A percentile compares a stretch with the other conserved stretches of the same genome.
Conservation (phyloP, 2,329 filamentous ascomycete species). For the Colletotrichum sp. region DNA sequence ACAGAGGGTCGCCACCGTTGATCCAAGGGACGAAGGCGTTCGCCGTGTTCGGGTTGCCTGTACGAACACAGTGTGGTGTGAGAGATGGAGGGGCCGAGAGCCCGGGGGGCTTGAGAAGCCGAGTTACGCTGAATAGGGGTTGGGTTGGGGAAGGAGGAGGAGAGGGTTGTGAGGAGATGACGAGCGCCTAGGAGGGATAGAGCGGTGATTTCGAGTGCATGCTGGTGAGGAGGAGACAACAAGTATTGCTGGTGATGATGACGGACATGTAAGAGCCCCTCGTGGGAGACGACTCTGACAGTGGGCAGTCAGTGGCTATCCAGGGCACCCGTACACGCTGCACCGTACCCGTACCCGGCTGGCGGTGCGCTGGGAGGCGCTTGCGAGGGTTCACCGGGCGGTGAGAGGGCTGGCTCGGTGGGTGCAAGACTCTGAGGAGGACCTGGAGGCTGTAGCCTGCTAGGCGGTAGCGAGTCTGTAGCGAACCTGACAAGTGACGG, state of each 20-base stretch:
- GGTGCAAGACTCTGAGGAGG: not conserved
- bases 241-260: conserved; percentile 7
- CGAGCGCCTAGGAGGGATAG: conserved; percentile 4
- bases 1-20: conserved; percentile 9
- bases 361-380: not conserved
- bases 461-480: not conserved
- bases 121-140: not conserved
- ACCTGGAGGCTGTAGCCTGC: not conserved
- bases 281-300: not conserved
- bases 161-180: not conserved
- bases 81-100: not conserved
- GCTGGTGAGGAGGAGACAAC: conserved; percentile 12
- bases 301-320: not conserved
- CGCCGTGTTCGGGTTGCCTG: not conserved
- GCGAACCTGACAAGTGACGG: not conserved
- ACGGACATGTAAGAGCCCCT: conserved; percentile 18
- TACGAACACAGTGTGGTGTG: conserved; percentile 4
- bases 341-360: not conserved
- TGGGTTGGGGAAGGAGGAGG: not conserved
- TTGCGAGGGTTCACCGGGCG: conserved; percentile 9
- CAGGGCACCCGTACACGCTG: not conserved
- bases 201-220: conserved; percentile 12
- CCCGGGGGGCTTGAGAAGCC: not conserved
- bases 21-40: conserved; percentile 5
- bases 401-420: not conserved